Percentiles rank a stretch among this genome's conserved stretches.
These are phyloP conservation scores for Kluyveromyces sp. DNA, from an alignment of 1,139 yeast genomes.

Conservation along the genomic window DNA sequence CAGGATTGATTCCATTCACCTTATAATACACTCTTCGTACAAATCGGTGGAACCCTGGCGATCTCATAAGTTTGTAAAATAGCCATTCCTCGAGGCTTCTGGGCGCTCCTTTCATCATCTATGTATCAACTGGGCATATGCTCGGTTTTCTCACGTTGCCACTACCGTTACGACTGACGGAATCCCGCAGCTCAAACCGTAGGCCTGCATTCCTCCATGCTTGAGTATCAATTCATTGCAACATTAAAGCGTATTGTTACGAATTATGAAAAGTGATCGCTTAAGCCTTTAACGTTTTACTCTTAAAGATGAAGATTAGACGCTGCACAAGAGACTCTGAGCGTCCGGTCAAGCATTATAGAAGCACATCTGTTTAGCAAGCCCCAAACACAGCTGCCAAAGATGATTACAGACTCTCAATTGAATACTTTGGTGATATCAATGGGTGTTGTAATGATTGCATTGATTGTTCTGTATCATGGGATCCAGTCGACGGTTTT, in stretches of 20 bases:
- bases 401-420: conserved; percentile 77
- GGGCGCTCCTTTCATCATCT: conserved; percentile 29
- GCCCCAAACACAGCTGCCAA: conserved; percentile 7
- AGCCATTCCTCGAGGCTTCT: conserved; percentile 44
- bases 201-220: too few species aligned
- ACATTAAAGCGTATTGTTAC: too few species aligned
- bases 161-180: too few species aligned
- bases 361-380: too few species aligned
- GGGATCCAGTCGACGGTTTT: conserved; percentile 34
- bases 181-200: too few species aligned
- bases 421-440: conserved; percentile 65
- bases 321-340: too few species aligned
- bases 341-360: too few species aligned
- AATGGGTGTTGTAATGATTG: conserved; percentile 70
- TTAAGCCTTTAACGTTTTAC: too few species aligned
- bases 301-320: too few species aligned
- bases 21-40: conserved; percentile 59
- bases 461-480: conserved; percentile 67
- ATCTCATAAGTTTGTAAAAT: conserved; percentile 46
- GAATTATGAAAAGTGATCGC: too few species aligned
- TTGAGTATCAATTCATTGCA: too few species aligned
- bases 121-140: not conserved
- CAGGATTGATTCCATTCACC: conserved; percentile 51
- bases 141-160: not conserved
- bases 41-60: conserved; percentile 61